phyloP scores from a whole-genome alignment of 2,329 filamentous ascomycete species.

The Aspergillus sp. region DNA sequence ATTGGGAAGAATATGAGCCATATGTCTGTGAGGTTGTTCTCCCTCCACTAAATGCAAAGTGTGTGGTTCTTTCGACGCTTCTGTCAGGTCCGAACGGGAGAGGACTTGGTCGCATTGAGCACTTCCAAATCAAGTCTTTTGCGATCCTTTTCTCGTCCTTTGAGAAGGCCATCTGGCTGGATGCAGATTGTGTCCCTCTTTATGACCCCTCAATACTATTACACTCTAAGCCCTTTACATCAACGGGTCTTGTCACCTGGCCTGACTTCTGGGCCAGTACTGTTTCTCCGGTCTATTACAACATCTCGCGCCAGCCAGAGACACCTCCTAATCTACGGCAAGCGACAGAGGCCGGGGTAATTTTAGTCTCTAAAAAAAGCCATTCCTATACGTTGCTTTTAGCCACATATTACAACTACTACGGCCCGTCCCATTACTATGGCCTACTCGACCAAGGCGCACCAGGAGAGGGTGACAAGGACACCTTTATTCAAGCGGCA shows the following conservation, averaged over 20 bases:
- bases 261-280: constrained; percentile 46
- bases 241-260: constrained; percentile 52
- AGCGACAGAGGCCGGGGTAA: constrained; percentile 27
- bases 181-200: constrained; percentile 50
- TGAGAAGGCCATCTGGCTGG: constrained; percentile 52
- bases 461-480: constrained; percentile 23
- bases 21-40: constrained; percentile 31
- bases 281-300: constrained; percentile 33
- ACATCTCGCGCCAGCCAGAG: constrained; percentile 32
- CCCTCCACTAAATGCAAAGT: constrained; percentile 31
- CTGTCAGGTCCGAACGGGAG: constrained; percentile 38
- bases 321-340: constrained; percentile 25
- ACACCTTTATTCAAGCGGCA: constrained; percentile 24
- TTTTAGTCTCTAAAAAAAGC: constrained; percentile 29
- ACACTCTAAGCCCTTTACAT: constrained; percentile 43
- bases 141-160: constrained; percentile 54
- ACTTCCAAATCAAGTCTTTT: constrained; percentile 53
- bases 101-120: constrained; percentile 17
- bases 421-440: constrained; percentile 23
- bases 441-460: constrained; percentile 25
- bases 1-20: constrained; percentile 27
- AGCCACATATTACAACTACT: constrained; percentile 31
- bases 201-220: constrained; percentile 41
- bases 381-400: constrained; percentile 27
- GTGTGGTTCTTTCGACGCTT: constrained; percentile 34